A percentile compares a stretch with the other conserved stretches of the same genome.
Conservation (phyloP, 192 early-diverging fungal species). For the Kickxella alabastrina region DNA sequence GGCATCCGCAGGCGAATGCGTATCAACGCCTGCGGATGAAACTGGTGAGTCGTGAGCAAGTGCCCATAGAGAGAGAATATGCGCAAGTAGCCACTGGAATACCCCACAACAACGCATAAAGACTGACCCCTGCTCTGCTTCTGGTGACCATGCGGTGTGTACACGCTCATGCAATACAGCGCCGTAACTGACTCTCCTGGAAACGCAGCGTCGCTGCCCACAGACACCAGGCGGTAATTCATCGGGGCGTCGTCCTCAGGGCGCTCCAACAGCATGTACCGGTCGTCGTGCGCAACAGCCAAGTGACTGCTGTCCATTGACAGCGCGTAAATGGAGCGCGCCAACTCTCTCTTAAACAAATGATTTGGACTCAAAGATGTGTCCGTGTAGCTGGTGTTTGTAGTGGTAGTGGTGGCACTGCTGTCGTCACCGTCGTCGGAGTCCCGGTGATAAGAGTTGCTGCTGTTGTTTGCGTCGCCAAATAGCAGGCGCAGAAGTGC, state of each 20-base stretch:
- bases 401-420: neutral
- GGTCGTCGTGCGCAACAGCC: conserved; percentile 19
- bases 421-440: neutral
- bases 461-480: conserved; percentile 6
- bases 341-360: conserved; percentile 4
- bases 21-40: conserved; percentile 25
- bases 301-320: conserved; percentile 21
- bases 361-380: too few relatives aligned
- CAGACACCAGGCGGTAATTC: conserved; percentile 26
- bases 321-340: conserved; percentile 12
- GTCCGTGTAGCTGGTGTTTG: too few relatives aligned
- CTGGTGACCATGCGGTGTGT: conserved; percentile 3
- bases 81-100: conserved; percentile 36
- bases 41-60: conserved; percentile 33
- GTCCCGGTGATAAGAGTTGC: neutral
- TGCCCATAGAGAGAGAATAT: conserved; percentile 40
- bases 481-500: conserved; percentile 27
- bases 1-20: conserved; percentile 39
- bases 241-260: neutral
- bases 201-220: conserved; percentile 26
- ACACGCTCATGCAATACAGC: conserved; percentile 34
- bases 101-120: conserved; percentile 41
- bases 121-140: conserved; percentile 3
- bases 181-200: conserved; percentile 29
- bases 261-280: conserved; percentile 36